These are phyloP conservation scores for Pestalotiopsis sp. DNA, from an alignment of 2,329 filamentous ascomycete genomes.

Conservation along the genomic window DNA sequence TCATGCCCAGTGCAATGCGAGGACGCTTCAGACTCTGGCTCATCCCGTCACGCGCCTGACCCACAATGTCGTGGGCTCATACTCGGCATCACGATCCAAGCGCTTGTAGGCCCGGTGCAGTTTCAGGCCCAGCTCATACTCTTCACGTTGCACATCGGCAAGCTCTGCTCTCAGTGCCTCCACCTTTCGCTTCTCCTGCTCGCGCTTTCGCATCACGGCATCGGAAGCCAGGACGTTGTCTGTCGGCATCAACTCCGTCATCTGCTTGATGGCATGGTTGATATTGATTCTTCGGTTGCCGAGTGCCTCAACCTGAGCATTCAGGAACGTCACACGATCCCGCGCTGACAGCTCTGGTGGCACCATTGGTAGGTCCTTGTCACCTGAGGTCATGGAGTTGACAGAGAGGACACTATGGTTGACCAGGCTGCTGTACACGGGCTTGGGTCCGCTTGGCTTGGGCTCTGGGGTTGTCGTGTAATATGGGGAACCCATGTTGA, in stretches of 20 bases:
- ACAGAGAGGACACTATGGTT: constrained; percentile 24
- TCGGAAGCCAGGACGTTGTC: constrained; percentile 70
- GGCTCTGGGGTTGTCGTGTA: constrained; percentile 24
- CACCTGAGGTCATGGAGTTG: constrained; percentile 26
- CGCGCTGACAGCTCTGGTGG: constrained; percentile 60
- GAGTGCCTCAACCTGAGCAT: constrained; percentile 67
- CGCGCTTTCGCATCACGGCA: constrained; percentile 60
- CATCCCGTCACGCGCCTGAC: constrained; percentile 74
- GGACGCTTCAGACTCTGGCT: constrained; percentile 22
- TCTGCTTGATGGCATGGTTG: constrained; percentile 71
- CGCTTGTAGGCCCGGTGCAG: constrained; percentile 76
- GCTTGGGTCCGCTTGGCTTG: constrained; percentile 12
- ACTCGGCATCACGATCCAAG: constrained; percentile 66
- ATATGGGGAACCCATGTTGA: constrained; percentile 29
- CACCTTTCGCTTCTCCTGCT: constrained; percentile 66
- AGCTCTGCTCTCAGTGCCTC: constrained; percentile 67
- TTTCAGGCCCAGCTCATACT: constrained; percentile 78
- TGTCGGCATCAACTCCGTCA: constrained; percentile 76
- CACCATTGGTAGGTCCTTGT: constrained; percentile 64
- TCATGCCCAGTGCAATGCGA: background rate
- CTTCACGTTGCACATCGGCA: constrained; percentile 72
- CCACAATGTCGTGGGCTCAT: constrained; percentile 73
- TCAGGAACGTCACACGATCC: constrained; percentile 68
- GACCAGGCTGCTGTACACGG: constrained; percentile 13
- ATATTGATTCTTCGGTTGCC: constrained; percentile 72